These are phyloP conservation scores for Lobosporangium transversale DNA, from an alignment of 192 early-diverging fungal genomes.

Conservation along the genomic window DNA sequence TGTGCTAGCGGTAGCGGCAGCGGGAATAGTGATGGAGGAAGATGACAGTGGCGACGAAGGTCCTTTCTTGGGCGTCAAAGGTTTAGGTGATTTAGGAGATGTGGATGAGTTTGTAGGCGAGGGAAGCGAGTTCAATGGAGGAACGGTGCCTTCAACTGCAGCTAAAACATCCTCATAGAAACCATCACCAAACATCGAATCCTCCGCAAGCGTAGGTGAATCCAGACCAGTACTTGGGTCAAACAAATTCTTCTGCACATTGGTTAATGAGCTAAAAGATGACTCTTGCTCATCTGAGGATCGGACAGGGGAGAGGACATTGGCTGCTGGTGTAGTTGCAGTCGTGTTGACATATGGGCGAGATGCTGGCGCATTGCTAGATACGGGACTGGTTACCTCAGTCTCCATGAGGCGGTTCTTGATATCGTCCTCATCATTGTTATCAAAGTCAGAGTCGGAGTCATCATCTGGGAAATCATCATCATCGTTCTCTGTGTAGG, in stretches of 20 bases:
- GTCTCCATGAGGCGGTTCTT: slow-evolving; percentile 14
- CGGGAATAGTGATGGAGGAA: not conserved
- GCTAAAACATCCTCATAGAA: slow-evolving; percentile 34
- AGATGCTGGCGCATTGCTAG: slow-evolving; percentile 4
- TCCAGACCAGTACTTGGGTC: not conserved
- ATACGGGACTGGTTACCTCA: slow-evolving; percentile 8
- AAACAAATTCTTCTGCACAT: not conserved
- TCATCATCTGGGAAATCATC: slow-evolving; percentile 7
- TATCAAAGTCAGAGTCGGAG: not conserved
- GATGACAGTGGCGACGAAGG: no score
- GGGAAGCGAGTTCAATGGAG: slow-evolving; percentile 1
- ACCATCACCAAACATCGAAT: slow-evolving; percentile 1
- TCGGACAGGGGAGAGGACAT: slow-evolving; percentile 18
- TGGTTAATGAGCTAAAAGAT: no score
- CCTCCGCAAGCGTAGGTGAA: slow-evolving; percentile 12
- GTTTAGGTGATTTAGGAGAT: not conserved
- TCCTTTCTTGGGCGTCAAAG: not conserved
- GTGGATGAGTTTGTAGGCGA: no score
- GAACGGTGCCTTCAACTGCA: slow-evolving; percentile 27
- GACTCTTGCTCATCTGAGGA: slow-evolving; percentile 22
- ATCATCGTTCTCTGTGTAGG: slow-evolving; percentile 7
- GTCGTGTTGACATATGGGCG: slow-evolving; percentile 12
- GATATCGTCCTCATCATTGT: slow-evolving; percentile 26
- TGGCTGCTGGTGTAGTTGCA: not conserved
- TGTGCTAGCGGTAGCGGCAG: not conserved